phyloP scores from a whole-genome alignment of 1,139 yeast genomes.

The Diutina siamensis region DNA sequence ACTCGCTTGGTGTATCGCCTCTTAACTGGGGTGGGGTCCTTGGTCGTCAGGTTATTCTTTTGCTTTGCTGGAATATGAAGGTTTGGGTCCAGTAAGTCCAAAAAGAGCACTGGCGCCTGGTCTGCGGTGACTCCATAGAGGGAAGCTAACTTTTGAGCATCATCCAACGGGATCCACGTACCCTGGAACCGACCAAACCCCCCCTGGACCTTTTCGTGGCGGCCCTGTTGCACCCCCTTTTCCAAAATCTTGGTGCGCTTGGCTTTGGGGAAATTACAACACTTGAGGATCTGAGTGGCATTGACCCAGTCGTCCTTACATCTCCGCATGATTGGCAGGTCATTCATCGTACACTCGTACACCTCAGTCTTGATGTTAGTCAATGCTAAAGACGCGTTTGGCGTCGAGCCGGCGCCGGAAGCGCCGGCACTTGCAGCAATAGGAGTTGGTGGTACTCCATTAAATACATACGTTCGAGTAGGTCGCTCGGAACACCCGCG shows the following conservation, averaged over 20 bases:
- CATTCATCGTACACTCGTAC: constrained; percentile 69
- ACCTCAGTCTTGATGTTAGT: constrained; percentile 3
- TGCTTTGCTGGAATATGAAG: constrained; percentile 36
- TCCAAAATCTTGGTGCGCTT: constrained; percentile 86
- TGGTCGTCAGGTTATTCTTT: constrained; percentile 18
- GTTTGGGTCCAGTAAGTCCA: constrained; percentile 36
- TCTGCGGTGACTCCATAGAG: constrained; percentile 44
- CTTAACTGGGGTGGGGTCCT: constrained; percentile 34
- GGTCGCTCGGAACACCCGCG: constrained; percentile 12
- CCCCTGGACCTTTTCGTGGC: constrained; percentile 91
- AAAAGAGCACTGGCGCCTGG: constrained; percentile 41
- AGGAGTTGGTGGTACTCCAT: not conserved
- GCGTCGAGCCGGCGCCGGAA: too few species aligned
- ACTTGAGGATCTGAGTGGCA: constrained; percentile 93
- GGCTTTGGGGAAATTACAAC: constrained; percentile 91
- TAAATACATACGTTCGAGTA: constrained; percentile 11
- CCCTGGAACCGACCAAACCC: constrained; percentile 97
- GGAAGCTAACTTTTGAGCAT: constrained; percentile 42
- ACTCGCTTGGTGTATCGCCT: constrained; percentile 30
- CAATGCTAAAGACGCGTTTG: not conserved
- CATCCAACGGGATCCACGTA: constrained; percentile 80
- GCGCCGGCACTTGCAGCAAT: not conserved
- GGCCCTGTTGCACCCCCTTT: constrained; percentile 77
- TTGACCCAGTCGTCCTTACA: constrained; percentile 90
- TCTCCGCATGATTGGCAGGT: constrained; percentile 88